Conservation (phyloP, 768 basidiomycete genomes). For the Phylloporus sp. region DNA sequence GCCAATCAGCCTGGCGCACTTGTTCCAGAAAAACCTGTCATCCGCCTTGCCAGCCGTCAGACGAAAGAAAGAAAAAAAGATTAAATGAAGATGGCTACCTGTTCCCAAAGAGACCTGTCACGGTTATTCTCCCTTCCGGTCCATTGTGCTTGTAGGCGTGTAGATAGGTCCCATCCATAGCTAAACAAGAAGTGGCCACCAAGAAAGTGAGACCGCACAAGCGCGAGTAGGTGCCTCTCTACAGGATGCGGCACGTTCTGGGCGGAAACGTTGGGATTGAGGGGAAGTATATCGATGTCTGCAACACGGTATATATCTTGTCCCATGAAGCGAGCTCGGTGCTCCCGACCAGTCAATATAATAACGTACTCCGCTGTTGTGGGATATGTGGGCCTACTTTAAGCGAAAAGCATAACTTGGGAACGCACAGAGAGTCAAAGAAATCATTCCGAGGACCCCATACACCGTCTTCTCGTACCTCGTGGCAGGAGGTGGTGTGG, state of each 20-base stretch:
- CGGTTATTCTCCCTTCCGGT: constrained; percentile 47
- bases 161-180: constrained; percentile 87
- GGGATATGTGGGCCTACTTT: neutral
- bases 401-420: neutral
- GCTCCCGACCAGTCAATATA: constrained; percentile 78
- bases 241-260: constrained; percentile 75
- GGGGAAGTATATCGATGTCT: constrained; percentile 87
- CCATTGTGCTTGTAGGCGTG: constrained; percentile 82
- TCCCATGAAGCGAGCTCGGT: constrained; percentile 73
- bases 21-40: constrained; percentile 99
- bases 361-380: constrained; percentile 87
- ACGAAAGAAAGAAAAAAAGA: neutral
- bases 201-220: constrained; percentile 80
- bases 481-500: constrained; percentile 50
- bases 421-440: constrained; percentile 66
- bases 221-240: constrained; percentile 81
- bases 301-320: constrained; percentile 87
- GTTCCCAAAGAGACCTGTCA: constrained; percentile 68
- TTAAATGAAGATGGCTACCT: constrained; percentile 43
- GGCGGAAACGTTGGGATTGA: constrained; percentile 67
- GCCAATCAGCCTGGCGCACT: constrained; percentile 27
- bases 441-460: constrained; percentile 73
- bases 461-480: constrained; percentile 65
- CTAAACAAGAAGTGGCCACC: constrained; percentile 85
- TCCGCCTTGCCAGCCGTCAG: constrained; percentile 61